Evolutionary conservation across 192 early-diverging fungal genomes (phyloP).

Genomic region (Coemansia sp.): DNA sequence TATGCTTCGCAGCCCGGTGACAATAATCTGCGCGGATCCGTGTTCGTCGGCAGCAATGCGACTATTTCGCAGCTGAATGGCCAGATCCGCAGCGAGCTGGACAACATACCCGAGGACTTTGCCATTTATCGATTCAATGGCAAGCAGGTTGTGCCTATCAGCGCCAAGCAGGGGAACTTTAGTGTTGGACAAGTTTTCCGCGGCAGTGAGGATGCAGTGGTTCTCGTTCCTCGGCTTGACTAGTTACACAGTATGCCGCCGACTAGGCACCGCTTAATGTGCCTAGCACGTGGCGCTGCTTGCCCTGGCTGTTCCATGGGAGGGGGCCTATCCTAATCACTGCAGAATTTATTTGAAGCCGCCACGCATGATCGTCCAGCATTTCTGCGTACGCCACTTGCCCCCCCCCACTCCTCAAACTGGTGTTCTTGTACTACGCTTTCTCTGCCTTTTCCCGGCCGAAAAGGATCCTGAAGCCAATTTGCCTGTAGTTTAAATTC

Average conservation of each 20-base stretch:
- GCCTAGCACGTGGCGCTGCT: conserved; percentile 7
- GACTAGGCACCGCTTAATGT: neutral
- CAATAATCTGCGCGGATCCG: conserved; percentile 58
- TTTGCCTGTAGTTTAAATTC: too few species aligned
- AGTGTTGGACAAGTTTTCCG: conserved; percentile 56
- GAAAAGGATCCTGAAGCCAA: too few species aligned
- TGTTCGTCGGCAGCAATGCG: conserved; percentile 36
- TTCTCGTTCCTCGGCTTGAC: conserved; percentile 5
- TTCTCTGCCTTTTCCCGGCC: too few species aligned
- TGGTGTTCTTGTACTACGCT: too few species aligned
- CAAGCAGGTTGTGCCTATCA: conserved; percentile 57
- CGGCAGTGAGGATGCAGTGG: conserved; percentile 54
- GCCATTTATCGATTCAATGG: conserved; percentile 57
- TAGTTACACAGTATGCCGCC: neutral
- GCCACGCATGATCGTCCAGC: conserved; percentile 10
- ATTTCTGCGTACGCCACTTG: conserved; percentile 7
- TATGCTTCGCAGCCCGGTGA: conserved; percentile 51
- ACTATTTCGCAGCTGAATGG: conserved; percentile 18
- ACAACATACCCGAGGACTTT: conserved; percentile 54
- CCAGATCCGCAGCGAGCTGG: conserved; percentile 55
- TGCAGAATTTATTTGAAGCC: neutral
- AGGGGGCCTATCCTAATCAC: neutral
- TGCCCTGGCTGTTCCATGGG: neutral
- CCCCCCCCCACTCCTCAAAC: conserved; percentile 9
- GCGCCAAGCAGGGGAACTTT: conserved; percentile 58